Base-by-base conservation (phyloP, 2,329 filamentous ascomycete species). In the Talaromyces sp. region DNA sequence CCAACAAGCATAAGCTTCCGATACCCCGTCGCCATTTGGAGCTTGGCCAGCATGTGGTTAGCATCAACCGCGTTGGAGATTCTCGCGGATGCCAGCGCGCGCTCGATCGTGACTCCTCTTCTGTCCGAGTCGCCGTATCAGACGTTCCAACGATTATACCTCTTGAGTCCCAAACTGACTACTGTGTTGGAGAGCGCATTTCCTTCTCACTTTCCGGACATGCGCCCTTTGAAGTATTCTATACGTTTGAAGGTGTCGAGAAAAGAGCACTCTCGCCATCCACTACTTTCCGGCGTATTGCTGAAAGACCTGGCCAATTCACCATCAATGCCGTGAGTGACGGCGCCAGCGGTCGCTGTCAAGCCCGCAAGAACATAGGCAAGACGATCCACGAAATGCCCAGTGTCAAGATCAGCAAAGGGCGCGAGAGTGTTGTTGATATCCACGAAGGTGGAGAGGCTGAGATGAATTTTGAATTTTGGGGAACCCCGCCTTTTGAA, bases 401-500 rank as follows among this genome's bases (percentile, higher is more conserved):
- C 3, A 93, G 90, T 63, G 96, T 97, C 54, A 89, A 89, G 67
- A 91, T 99, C 67, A 94, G 90, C 71, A 90, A 91, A 70, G 96
- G 96, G 33, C 85, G 85, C 64, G 88, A 91, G 63, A 86, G 88
- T 6, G 87, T 90, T 67, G 88, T 96, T 40, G 95, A 98, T 72
- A 99, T 99, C 65, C 96, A 98, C 74, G 94, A 99, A 79, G 95
- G 95, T 68, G 92, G 92, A 64, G 90, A 96, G 73, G 92, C 95
- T 0, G 91, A 97, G 72, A 92, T 99, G 58, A 80, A 92, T 7
- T 98, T 99, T 69, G 91, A 96, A 70, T 99, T 99, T 78, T 93
- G 90, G 81, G 95, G 96, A 61, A 93, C 91, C 5, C 92, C 95
- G 64, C 95, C 95, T 1, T 99, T 99, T 71, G 95, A 98, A 77